These are phyloP conservation scores for Eremothecium cymbalariae DNA, from an alignment of 1,139 yeast species.

Conservation along the genomic window DNA sequence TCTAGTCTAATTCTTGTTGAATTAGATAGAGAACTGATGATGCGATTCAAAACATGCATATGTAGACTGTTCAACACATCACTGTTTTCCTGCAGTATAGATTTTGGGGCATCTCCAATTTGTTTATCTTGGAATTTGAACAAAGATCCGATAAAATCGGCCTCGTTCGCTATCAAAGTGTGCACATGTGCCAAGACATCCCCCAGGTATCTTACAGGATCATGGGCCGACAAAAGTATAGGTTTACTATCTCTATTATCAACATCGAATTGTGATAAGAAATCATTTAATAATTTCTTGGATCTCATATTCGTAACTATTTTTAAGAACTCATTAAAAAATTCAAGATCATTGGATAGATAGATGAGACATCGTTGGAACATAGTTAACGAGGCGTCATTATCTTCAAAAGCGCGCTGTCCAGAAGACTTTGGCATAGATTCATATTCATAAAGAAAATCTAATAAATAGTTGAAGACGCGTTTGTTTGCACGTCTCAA, in stretches of 20 bases:
- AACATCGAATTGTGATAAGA: constrained; percentile 43
- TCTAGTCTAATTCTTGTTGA: constrained; percentile 52
- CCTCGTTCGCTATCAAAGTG: constrained; percentile 80
- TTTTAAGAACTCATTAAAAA: constrained; percentile 45
- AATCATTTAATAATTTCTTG: constrained; percentile 49
- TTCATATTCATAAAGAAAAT: constrained; percentile 29
- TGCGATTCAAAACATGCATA: constrained; percentile 31
- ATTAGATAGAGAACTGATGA: constrained; percentile 43
- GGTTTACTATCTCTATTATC: constrained; percentile 35
- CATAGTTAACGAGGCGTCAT: constrained; percentile 18
- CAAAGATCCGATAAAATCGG: constrained; percentile 58
- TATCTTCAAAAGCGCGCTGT: constrained; percentile 19
- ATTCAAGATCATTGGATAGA: constrained; percentile 33
- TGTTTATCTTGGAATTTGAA: constrained; percentile 39
- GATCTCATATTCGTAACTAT: constrained; percentile 55
- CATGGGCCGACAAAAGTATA: constrained; percentile 62
- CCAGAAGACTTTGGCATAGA: constrained; percentile 14
- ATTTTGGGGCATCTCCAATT: constrained; percentile 16
- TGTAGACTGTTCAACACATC: constrained; percentile 29
- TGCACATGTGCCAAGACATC: constrained; percentile 87
- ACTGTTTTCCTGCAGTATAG: constrained; percentile 24
- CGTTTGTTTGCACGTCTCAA: constrained; percentile 32
- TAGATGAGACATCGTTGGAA: constrained; percentile 29
- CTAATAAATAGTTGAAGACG: constrained; percentile 31
- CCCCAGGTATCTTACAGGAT: constrained; percentile 75